Conservation (phyloP, 169 alveolate genomes). For the Amoebophrya sp. region DNA sequence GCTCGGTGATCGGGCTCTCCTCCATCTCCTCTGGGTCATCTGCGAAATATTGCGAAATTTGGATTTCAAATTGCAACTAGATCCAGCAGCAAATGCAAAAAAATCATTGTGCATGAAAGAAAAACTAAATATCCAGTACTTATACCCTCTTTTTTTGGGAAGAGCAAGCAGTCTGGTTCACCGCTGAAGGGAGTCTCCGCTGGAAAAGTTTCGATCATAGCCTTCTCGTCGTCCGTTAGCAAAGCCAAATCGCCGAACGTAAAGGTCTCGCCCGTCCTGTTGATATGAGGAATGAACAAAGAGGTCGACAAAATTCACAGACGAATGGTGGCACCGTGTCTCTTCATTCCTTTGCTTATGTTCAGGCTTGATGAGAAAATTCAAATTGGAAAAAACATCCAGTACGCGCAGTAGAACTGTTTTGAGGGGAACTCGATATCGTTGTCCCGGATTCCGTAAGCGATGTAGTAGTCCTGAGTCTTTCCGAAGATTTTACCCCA, state of each 20-base stretch:
- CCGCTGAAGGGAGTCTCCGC: not conserved
- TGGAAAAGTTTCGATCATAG: not conserved
- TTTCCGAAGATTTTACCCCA: not conserved
- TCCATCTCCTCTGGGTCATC: not conserved
- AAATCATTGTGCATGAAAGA: no score
- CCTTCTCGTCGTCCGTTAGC: not conserved
- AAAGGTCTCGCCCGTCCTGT: not conserved
- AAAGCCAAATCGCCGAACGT: not conserved
- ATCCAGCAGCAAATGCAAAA: no score
- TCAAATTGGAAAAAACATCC: no score
- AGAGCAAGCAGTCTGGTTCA: not conserved
- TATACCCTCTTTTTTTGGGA: not conserved
- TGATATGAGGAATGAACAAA: not conserved
- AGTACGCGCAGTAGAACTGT: not conserved
- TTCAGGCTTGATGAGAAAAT: no score
- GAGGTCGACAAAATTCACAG: not conserved
- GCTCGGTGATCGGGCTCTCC: not conserved
- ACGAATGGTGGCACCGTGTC: no score
- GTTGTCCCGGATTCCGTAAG: not conserved
- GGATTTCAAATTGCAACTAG: no score
- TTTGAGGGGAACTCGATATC: not conserved
- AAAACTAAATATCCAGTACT: not conserved
- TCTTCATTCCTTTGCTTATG: no score
- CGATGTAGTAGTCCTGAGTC: not conserved
- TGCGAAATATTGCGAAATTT: not conserved